These are phyloP conservation scores for Chenopodium berlandieri DNA, from an alignment of 148 eudicot species.

Conservation along the genomic window DNA sequence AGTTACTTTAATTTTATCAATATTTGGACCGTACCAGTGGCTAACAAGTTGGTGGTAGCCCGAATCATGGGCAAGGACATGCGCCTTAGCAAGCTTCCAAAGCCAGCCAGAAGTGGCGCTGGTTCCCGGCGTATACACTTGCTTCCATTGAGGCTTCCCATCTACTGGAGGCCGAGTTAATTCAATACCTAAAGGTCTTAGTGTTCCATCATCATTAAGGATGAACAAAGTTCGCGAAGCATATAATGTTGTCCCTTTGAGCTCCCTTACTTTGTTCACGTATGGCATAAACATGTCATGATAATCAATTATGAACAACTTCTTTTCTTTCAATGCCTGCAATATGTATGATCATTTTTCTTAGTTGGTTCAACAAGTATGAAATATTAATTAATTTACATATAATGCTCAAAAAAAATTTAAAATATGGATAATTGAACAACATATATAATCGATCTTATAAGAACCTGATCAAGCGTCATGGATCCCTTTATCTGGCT, in stretches of 20 bases:
- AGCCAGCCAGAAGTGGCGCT: too few relatives aligned
- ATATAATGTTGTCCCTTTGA: constrained; percentile 57
- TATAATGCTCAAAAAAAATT: too few relatives aligned
- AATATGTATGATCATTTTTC: background rate
- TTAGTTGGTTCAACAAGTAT: too few relatives aligned
- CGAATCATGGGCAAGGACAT: too few relatives aligned
- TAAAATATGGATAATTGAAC: too few relatives aligned
- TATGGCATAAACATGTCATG: constrained; percentile 68
- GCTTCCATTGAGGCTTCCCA: constrained; percentile 3
- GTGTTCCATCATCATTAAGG: constrained; percentile 29
- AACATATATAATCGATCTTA: too few relatives aligned
- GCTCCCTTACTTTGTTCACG: constrained; percentile 61
- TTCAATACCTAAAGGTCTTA: constrained; percentile 67
- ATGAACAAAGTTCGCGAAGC: constrained; percentile 73
- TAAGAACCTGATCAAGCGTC: constrained; percentile 46
- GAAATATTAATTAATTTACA: too few relatives aligned
- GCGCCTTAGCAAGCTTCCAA: too few relatives aligned
- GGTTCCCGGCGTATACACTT: background rate
- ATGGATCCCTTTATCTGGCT: constrained; percentile 31
- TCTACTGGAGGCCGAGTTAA: constrained; percentile 59
- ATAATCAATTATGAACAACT: constrained; percentile 64
- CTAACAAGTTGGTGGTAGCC: too few relatives aligned
- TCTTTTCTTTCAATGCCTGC: constrained; percentile 65
- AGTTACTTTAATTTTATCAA: too few relatives aligned
- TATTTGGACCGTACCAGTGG: too few relatives aligned